Evolutionary conservation across 208 protist genomes (phyloP), one percentile per base, ranked within the genome.

Genomic region (Crithidia acanthocephali): DNA sequence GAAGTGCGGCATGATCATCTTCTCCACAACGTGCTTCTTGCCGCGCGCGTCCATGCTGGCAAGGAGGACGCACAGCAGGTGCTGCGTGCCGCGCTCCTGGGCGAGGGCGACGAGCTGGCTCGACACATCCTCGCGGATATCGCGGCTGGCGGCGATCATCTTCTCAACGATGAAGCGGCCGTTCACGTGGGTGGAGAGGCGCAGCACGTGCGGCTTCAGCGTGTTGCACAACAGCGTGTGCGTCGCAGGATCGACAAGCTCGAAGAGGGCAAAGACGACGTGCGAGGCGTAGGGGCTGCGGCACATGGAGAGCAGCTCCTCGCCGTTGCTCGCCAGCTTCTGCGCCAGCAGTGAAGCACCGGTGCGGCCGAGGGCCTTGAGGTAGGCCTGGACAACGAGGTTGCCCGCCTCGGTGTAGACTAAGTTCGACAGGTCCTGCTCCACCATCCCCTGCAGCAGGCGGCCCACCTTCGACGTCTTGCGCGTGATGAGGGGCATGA

Each of bases 141-240:
- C 91, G 70, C 88, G 86, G 70, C 83, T 94, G 62, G 86, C 71
- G 28, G 67, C 60, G 68, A 94, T 76, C 33, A 91, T 78, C 60
- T 91, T 91, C 74, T 96, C 91, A 11, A 94, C 80, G 56, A 94
- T 80, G 76, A 96, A 96, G 52, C 91, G 91, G 52, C 91, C 91
- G 78, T 96, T 94, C 35, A 94, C 51, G 64, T 96, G 91, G 32
- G 70, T 90, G 28, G 87, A 79, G 30, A 96, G 73, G 25, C 62
- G 47, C 30, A 87, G 44, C 30, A 84, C 82, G 76, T 92, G 80
- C 22, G 76, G 72, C 51, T 83, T 83, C 40, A 96, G 74, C 22
- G 81, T 68, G 72, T 88, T 85, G 68, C 87, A 96, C 25, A 96
- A 79, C 15, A 62, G 56, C 28, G 83, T 81, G 74, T 91, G 88